Base-by-base conservation (phyloP, 164 flowering plant genomes). In the Tinospora cordifolia region DNA sequence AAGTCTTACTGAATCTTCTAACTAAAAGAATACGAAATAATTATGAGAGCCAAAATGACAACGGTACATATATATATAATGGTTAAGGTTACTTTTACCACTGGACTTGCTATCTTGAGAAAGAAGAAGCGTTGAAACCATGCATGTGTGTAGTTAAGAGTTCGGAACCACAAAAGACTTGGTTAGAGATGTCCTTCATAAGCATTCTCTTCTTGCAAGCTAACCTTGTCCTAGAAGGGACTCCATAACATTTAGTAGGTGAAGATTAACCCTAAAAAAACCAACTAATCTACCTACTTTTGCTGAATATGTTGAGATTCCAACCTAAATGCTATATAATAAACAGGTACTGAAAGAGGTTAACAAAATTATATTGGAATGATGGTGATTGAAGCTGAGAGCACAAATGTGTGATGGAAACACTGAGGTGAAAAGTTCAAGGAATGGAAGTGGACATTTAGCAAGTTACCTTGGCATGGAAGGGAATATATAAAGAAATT, bases 241-340 rank as follows among this genome's bases (percentile, higher is more conserved):
- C 63, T 65, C 13, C 62, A 65, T 54, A 47, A 71, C 24, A 71
- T 72, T 41, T 24, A 72, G 69, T 66, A 72, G 74, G 74, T 72
- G 58, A 38, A 24, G 26, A 14, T 58, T 66, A 34, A 36, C 58
- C 74, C 69, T 58, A 57, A 40, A 59, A 38, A 57, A 72, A 66
- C 40, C 74, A 72, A 72, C 74, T 57, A 66, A 66, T 36, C 57
- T 72, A 72, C 69, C 74, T 38, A 72, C 54, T 69, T 47, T 27
- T 39, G 39, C 57, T 14, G 19, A 62, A 70, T 62, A 70, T 41
- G 63, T 15, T 68, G 62, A 68, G 40, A 68, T 27, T 68, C 70
- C 40, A 68, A 30, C 62, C 62, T 30, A 68, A 68, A 49, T 9
- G 60, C 9, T 54, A 54, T 54, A 19, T 54, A 19, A 19, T 54